Conservation (phyloP, 352 stramenopile species). For the Elongisporangium undulatum region DNA sequence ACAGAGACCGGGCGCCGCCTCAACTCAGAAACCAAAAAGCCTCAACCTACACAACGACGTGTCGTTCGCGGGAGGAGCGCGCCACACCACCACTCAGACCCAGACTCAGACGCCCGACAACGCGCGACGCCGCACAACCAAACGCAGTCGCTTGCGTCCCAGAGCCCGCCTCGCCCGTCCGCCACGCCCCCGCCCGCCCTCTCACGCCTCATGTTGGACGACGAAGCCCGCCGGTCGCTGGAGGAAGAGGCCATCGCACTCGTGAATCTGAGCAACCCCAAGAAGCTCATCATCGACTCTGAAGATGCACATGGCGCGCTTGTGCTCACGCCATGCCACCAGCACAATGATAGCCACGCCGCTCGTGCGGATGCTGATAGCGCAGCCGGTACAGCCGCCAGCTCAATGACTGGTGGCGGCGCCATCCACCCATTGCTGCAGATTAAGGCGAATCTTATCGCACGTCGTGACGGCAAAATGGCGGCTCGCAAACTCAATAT, state of each 20-base stretch:
- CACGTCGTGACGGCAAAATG: conserved; percentile 16
- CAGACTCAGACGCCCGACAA: conserved; percentile 15
- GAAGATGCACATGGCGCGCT: neutral
- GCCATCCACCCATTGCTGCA: conserved; percentile 20
- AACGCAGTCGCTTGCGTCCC: conserved; percentile 3
- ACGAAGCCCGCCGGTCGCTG: conserved; percentile 40
- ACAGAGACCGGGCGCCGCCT: conserved; percentile 7
- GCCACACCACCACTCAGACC: conserved; percentile 15
- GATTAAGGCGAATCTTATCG: conserved; percentile 25
- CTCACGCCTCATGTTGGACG: conserved; percentile 36
- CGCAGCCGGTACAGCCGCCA: neutral
- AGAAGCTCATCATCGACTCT: conserved; percentile 3
- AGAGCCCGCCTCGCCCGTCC: neutral
- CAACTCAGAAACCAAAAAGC: conserved; percentile 4
- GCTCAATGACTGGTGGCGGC: neutral
- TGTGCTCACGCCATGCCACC: neutral
- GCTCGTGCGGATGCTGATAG: neutral
- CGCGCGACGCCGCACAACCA: conserved; percentile 1
- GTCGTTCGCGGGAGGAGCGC: conserved; percentile 6
- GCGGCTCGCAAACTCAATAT: conserved; percentile 10
- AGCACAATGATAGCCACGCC: neutral
- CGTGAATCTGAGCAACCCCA: conserved; percentile 52
- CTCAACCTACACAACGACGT: neutral
- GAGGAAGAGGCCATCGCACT: conserved; percentile 70
- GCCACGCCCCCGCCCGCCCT: neutral